Evolutionary conservation across 2,329 filamentous ascomycete species (phyloP).

Genomic region (Atkinsonella hypoxylon): DNA sequence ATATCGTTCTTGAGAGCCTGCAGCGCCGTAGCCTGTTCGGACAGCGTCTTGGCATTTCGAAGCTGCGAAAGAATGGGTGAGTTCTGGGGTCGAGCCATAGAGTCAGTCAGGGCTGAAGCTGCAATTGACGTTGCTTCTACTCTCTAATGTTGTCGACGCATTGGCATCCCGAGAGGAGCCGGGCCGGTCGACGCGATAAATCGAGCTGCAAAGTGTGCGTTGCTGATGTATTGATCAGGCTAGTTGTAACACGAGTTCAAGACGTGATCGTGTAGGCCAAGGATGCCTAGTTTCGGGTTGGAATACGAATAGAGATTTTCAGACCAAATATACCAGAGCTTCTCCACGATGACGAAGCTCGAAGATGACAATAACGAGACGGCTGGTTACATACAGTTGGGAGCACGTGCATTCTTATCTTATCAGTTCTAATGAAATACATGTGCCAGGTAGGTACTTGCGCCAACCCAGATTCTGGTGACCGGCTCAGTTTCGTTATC

Average conservation of each 20-base stretch:
- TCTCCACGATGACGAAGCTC: slow-evolving; percentile 1
- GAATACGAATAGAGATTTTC: too few species aligned
- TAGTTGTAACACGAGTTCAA: background rate
- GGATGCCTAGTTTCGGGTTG: background rate
- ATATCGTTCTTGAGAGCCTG: slow-evolving; percentile 77
- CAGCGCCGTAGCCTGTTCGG: slow-evolving; percentile 48
- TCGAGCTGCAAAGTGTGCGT: background rate
- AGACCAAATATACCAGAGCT: background rate
- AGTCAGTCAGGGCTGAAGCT: slow-evolving; percentile 7
- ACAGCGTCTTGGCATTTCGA: slow-evolving; percentile 36
- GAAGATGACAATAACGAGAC: background rate
- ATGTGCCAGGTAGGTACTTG: too few species aligned
- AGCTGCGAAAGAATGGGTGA: slow-evolving; percentile 46
- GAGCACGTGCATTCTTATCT: slow-evolving; percentile 5
- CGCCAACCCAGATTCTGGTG: too few species aligned
- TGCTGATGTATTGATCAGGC: background rate
- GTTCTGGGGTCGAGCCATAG: slow-evolving; percentile 42
- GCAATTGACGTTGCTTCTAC: slow-evolving; percentile 4
- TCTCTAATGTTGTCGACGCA: slow-evolving; percentile 5
- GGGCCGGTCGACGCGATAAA: background rate
- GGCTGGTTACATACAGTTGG: background rate
- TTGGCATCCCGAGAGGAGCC: slow-evolving; percentile 7
- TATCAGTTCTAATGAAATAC: background rate
- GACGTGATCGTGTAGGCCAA: background rate
- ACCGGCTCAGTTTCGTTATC: too few species aligned